A percentile compares a stretch with the other conserved stretches of the same genome.
Evolutionary conservation across 805 yeast genomes (phyloP).

Genomic region (Candida boleticola): DNA sequence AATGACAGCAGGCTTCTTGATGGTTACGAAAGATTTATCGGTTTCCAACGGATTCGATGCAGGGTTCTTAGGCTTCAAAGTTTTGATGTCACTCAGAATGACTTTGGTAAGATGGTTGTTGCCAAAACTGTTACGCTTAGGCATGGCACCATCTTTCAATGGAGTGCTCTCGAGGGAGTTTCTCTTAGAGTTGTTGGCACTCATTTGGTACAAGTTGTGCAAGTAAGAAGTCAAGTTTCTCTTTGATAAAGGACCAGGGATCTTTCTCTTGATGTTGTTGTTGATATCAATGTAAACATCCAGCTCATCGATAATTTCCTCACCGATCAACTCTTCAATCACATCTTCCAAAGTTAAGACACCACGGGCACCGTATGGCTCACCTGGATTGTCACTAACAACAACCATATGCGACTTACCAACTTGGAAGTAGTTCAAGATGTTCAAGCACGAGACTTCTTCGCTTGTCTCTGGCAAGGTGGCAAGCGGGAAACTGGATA

Average conservation of each 20-base stretch:
- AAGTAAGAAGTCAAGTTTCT: constrained; percentile 67
- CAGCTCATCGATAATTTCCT: constrained; percentile 93
- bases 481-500: constrained; percentile 90
- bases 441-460: constrained; percentile 89
- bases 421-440: constrained; percentile 93
- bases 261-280: constrained; percentile 74
- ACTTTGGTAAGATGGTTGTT: background rate
- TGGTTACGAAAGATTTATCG: constrained; percentile 62
- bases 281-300: constrained; percentile 92
- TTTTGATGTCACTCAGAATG: constrained; percentile 11
- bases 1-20: constrained; percentile 51
- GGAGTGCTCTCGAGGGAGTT: constrained; percentile 27
- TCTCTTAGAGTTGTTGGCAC: constrained; percentile 36
- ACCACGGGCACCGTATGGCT: constrained; percentile 80
- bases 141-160: constrained; percentile 1
- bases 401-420: constrained; percentile 98
- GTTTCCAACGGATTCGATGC: constrained; percentile 72
- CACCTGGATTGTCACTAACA: constrained; percentile 84
- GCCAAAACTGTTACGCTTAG: background rate
- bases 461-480: constrained; percentile 93
- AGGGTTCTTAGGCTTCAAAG: constrained; percentile 56
- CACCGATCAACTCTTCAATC: constrained; percentile 97
- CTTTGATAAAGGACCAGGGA: constrained; percentile 74
- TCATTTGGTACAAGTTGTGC: constrained; percentile 53
- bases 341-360: constrained; percentile 94